Percentiles rank a stretch among this genome's conserved stretches.
Evolutionary conservation across 1,284 basidiomycete species (phyloP).

Genomic region (Ceratobasidium papillatum): DNA sequence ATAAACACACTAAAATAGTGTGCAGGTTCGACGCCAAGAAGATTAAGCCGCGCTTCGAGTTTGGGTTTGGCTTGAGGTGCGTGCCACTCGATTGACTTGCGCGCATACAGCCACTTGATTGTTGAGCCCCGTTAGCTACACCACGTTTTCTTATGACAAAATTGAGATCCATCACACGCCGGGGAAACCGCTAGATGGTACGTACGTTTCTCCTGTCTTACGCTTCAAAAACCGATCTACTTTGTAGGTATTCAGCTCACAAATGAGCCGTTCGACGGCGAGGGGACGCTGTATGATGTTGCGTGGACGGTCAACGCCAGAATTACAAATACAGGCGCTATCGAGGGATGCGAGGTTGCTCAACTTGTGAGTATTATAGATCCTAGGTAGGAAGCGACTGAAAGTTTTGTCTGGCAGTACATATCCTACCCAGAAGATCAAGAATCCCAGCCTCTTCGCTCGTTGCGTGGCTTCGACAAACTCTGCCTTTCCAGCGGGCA

Average conservation of each 20-base stretch:
- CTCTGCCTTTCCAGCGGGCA: slow-evolving; percentile 57
- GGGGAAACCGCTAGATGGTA: slow-evolving; percentile 23
- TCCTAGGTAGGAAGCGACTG: not conserved
- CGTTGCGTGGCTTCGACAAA: slow-evolving; percentile 57
- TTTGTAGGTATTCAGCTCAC: slow-evolving; percentile 5
- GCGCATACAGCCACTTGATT: slow-evolving; percentile 9
- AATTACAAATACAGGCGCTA: slow-evolving; percentile 44
- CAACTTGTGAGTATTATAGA: slow-evolving; percentile 5
- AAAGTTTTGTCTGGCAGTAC: not conserved
- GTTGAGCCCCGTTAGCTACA: slow-evolving; percentile 51
- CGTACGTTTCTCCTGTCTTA: not conserved
- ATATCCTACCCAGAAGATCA: slow-evolving; percentile 14
- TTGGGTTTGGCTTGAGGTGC: slow-evolving; percentile 62
- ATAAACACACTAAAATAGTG: not conserved
- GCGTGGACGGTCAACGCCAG: slow-evolving; percentile 44
- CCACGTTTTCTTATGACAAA: slow-evolving; percentile 58
- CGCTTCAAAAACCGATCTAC: not conserved
- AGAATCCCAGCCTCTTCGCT: slow-evolving; percentile 16
- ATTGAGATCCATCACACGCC: slow-evolving; percentile 46
- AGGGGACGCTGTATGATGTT: slow-evolving; percentile 38
- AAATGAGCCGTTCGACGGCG: slow-evolving; percentile 13
- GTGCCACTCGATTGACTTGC: slow-evolving; percentile 53
- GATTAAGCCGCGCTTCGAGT: slow-evolving; percentile 59
- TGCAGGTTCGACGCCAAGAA: slow-evolving; percentile 46
- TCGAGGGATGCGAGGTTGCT: slow-evolving; percentile 42